A percentile compares a stretch with the other conserved stretches of the same genome.
phyloP scores from a whole-genome alignment of 2,329 filamentous ascomycete species.

The Penicillium occitanis region DNA sequence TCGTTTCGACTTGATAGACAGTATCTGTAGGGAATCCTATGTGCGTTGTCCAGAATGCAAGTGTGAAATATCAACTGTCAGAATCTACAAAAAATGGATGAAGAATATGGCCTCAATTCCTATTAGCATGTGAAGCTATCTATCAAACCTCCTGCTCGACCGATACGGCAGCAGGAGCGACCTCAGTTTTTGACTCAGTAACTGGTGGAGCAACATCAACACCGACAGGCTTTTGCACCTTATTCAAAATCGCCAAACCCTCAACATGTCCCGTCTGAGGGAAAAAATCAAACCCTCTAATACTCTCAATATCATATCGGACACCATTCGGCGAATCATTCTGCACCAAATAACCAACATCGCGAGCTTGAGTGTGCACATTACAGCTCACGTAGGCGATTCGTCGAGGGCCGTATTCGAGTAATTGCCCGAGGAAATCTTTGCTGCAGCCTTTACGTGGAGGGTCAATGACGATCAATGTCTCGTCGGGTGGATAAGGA shows the following conservation, averaged over 20 bases:
- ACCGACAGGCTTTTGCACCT: constrained; percentile 25
- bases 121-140: not conserved
- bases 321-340: constrained; percentile 50
- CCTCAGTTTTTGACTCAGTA: not conserved
- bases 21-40: not conserved
- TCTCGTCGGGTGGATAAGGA: constrained; percentile 72
- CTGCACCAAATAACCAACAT: constrained; percentile 82
- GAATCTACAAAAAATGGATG: not conserved
- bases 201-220: not conserved
- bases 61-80: not conserved
- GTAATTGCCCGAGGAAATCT: constrained; percentile 76
- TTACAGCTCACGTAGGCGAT: constrained; percentile 97
- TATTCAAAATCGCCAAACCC: constrained; percentile 60
- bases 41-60: not conserved
- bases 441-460: constrained; percentile 92
- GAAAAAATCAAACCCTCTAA: constrained; percentile 95
- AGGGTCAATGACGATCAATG: constrained; percentile 93
- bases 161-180: not conserved
- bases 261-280: constrained; percentile 76
- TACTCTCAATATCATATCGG: constrained; percentile 81
- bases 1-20: not conserved
- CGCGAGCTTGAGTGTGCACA: constrained; percentile 93
- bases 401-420: constrained; percentile 72
- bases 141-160: constrained; percentile 5
- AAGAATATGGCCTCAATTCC: not conserved